Evolutionary conservation across 768 basidiomycete species (phyloP).

Genomic region (Daedaleopsis sinensis): DNA sequence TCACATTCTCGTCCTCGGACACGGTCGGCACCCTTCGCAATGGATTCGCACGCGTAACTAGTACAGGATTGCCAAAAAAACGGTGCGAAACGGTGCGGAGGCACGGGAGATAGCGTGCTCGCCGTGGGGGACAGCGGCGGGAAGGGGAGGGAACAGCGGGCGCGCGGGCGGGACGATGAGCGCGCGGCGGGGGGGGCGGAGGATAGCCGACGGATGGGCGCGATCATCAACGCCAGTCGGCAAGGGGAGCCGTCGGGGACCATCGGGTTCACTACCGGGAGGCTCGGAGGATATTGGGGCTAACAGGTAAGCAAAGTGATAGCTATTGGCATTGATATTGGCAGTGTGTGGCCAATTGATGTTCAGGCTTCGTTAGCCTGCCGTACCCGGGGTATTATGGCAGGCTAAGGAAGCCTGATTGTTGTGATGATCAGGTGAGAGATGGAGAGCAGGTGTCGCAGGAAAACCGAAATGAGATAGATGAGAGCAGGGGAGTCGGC

Average conservation of each 20-base stretch:
- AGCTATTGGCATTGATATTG: neutral
- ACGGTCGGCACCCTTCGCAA: too few species aligned
- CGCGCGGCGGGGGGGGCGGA: neutral
- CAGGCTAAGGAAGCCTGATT: neutral
- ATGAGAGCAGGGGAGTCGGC: conserved; percentile 24
- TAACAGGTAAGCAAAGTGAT: neutral
- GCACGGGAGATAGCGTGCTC: neutral
- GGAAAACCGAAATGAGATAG: conserved; percentile 32
- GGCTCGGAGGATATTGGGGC: too few species aligned
- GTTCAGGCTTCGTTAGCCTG: neutral
- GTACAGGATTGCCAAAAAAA: neutral
- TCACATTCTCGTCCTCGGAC: too few species aligned
- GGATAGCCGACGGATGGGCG: neutral
- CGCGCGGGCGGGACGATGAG: neutral
- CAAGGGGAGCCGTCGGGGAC: neutral
- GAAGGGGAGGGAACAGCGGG: neutral
- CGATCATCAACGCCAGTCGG: neutral
- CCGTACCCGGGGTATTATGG: neutral
- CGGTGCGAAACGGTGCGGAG: neutral
- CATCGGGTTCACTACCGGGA: too few species aligned
- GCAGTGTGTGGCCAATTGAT: neutral
- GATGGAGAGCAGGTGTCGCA: conserved; percentile 30
- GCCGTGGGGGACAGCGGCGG: neutral
- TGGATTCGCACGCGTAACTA: too few species aligned
- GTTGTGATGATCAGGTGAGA: neutral